These are phyloP conservation scores for Aspergillus latus DNA, from an alignment of 2,329 filamentous ascomycete species.

Conservation along the genomic window DNA sequence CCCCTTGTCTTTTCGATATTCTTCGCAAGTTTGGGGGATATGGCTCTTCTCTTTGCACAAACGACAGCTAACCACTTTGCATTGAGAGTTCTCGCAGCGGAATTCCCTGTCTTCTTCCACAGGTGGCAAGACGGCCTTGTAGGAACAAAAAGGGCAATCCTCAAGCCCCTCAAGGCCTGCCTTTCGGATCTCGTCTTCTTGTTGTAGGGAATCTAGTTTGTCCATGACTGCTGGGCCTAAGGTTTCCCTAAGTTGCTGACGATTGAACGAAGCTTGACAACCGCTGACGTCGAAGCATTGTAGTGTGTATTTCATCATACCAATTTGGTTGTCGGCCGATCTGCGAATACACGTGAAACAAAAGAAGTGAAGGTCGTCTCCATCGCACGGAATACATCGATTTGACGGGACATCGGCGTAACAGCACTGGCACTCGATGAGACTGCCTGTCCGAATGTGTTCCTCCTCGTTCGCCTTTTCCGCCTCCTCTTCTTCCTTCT, in stretches of 20 bases:
- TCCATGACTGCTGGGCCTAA: constrained; percentile 59
- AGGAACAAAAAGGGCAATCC: constrained; percentile 79
- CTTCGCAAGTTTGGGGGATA: constrained; percentile 69
- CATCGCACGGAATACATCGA: constrained; percentile 67
- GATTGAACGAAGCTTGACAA: constrained; percentile 63
- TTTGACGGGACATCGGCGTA: constrained; percentile 66
- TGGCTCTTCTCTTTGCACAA: constrained; percentile 69
- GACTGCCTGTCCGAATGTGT: constrained; percentile 49
- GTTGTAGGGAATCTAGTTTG: constrained; percentile 69
- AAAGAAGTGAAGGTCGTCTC: constrained; percentile 62
- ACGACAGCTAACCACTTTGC: constrained; percentile 64
- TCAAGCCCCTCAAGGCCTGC: constrained; percentile 71
- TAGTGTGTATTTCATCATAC: constrained; percentile 66
- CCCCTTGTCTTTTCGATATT: constrained; percentile 61
- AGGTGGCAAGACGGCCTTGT: constrained; percentile 70
- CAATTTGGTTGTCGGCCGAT: constrained; percentile 68
- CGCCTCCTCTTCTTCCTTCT: constrained; percentile 24
- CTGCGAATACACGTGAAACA: constrained; percentile 66
- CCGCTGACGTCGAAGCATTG: constrained; percentile 68
- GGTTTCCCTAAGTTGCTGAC: constrained; percentile 55
- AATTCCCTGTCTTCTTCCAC: constrained; percentile 71
- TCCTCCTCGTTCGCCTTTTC: constrained; percentile 39
- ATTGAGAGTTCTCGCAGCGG: constrained; percentile 65
- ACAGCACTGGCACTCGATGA: constrained; percentile 72
- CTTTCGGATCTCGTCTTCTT: constrained; percentile 66